These are phyloP conservation scores for Chalciporus pseudorubinellus DNA, from an alignment of 768 basidiomycete genomes.

Conservation along the genomic window DNA sequence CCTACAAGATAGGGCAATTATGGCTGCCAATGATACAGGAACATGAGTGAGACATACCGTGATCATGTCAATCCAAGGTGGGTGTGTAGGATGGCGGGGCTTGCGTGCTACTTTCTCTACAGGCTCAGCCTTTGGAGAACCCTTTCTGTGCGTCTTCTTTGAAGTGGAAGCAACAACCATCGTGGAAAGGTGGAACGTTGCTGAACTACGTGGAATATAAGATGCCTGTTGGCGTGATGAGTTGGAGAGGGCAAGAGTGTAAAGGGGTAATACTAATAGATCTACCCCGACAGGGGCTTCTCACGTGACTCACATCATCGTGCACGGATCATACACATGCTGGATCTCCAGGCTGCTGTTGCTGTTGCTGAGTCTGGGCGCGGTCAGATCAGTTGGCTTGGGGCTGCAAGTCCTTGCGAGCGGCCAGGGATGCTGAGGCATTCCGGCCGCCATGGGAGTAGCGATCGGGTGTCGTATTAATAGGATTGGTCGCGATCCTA, in stretches of 20 bases:
- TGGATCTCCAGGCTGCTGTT: no score
- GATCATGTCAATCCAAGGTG: constrained; percentile 47
- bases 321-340: constrained; percentile 35
- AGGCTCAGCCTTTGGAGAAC: constrained; percentile 16
- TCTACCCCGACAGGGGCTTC: no score
- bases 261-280: neutral
- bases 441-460: no score
- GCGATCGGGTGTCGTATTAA: no score
- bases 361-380: no score
- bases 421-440: no score
- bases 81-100: constrained; percentile 48
- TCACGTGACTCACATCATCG: constrained; percentile 29
- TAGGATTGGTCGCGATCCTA: no score
- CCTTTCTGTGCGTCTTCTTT: constrained; percentile 42
- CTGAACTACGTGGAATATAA: neutral
- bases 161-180: constrained; percentile 24
- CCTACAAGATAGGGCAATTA: constrained; percentile 42
- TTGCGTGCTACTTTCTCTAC: constrained; percentile 35
- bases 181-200: neutral
- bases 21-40: constrained; percentile 6
- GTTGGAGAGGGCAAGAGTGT: constrained; percentile 10
- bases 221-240: constrained; percentile 5
- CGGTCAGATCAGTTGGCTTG: no score
- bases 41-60: constrained; percentile 27
- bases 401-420: no score